Percentiles rank a stretch among this genome's conserved stretches.
Conservation (phyloP, 1,139 yeast species). For the Kodamaea plutei region DNA sequence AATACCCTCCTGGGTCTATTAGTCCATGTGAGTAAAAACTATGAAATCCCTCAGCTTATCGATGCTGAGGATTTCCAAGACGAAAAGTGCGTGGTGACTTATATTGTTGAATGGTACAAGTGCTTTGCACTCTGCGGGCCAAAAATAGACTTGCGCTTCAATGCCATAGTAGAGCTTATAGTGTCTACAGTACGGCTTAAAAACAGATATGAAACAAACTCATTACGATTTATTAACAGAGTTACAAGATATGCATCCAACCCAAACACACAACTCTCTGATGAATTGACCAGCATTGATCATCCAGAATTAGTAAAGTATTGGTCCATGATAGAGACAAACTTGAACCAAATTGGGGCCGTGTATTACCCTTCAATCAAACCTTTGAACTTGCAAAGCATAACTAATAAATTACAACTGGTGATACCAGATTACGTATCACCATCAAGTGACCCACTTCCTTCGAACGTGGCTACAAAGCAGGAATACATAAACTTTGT, state of each 20-base stretch:
- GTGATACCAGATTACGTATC: constrained; percentile 1
- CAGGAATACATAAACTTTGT: constrained; percentile 2
- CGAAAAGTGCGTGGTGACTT: constrained; percentile 62
- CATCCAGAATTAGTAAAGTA: constrained; percentile 15
- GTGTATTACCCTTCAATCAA: constrained; percentile 17
- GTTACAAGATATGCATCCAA: constrained; percentile 13
- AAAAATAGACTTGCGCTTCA: constrained; percentile 5
- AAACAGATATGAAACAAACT: constrained; percentile 29
- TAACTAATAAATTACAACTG: constrained; percentile 12
- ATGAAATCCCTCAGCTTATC: constrained; percentile 54
- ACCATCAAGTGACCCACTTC: neutral
- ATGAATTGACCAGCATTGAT: constrained; percentile 18
- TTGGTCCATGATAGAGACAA: constrained; percentile 8
- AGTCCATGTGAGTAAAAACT: constrained; percentile 16
- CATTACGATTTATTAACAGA: constrained; percentile 27
- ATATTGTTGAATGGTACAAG: constrained; percentile 64
- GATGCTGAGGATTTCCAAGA: constrained; percentile 62
- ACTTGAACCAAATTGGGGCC: constrained; percentile 10
- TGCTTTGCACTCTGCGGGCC: constrained; percentile 29
- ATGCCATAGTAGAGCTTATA: constrained; percentile 20
- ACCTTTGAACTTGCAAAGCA: constrained; percentile 12
- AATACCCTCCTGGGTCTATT: constrained; percentile 30
- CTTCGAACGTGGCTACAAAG: neutral
- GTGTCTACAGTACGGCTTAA: constrained; percentile 23
- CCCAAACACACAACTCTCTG: constrained; percentile 1